These are phyloP conservation scores for Nepenthes mirabilis DNA, from an alignment of 148 eudicot genomes.

Conservation along the genomic window DNA sequence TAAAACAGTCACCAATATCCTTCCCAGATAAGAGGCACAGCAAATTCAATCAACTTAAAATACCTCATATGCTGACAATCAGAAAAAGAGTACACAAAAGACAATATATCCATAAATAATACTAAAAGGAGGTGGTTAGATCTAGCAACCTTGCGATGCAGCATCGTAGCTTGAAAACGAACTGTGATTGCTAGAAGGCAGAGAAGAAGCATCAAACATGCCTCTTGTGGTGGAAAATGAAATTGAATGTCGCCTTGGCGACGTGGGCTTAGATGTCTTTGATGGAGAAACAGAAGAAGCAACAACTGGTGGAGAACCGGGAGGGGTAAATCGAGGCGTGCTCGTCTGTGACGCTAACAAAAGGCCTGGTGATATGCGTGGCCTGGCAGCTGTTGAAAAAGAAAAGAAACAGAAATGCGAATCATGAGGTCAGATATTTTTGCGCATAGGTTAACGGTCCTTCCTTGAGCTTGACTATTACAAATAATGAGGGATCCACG, in stretches of 20 bases:
- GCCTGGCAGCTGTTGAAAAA: constrained; percentile 32
- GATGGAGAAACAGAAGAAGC: constrained; percentile 72
- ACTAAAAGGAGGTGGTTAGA: constrained; percentile 2
- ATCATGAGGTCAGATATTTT: background rate
- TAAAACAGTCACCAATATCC: too few relatives aligned
- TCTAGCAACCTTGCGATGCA: constrained; percentile 39
- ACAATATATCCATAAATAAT: background rate
- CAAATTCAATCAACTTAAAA: background rate
- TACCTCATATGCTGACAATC: background rate
- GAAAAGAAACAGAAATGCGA: background rate
- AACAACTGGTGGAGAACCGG: constrained; percentile 69
- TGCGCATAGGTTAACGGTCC: too few relatives aligned
- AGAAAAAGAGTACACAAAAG: too few relatives aligned
- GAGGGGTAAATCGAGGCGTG: constrained; percentile 87
- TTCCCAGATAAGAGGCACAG: too few relatives aligned
- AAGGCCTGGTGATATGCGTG: constrained; percentile 62
- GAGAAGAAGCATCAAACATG: constrained; percentile 15
- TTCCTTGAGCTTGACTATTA: background rate
- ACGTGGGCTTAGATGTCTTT: constrained; percentile 51
- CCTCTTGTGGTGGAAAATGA: constrained; percentile 66
- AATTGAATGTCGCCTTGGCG: constrained; percentile 79
- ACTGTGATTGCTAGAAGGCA: constrained; percentile 14
- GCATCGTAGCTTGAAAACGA: constrained; percentile 54
- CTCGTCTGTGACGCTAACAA: constrained; percentile 68
- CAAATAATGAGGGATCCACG: background rate